Conservation (phyloP, 2,329 filamentous ascomycete species). For the Fusarium duplospermum region DNA sequence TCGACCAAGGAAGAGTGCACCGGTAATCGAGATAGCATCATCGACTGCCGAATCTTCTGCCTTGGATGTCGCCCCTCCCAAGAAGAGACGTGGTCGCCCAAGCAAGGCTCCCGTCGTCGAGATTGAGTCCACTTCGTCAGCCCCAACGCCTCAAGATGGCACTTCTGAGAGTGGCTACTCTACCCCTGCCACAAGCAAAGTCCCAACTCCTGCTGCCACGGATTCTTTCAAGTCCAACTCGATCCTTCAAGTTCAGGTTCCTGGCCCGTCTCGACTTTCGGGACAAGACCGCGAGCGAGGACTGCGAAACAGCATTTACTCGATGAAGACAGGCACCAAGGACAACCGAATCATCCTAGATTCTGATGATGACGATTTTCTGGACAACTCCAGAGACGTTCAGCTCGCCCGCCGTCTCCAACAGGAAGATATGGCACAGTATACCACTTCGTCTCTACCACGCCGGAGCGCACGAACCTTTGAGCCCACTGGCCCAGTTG, state of each 20-base stretch:
- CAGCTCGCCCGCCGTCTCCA: constrained; percentile 51
- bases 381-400: constrained; percentile 43
- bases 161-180: constrained; percentile 50
- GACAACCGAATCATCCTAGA: constrained; percentile 54
- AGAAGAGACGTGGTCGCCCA: constrained; percentile 31
- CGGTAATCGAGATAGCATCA: constrained; percentile 12
- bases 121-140: constrained; percentile 49
- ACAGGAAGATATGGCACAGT: constrained; percentile 46
- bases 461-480: constrained; percentile 30
- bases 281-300: constrained; percentile 45
- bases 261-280: constrained; percentile 27
- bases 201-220: constrained; percentile 49
- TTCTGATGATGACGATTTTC: constrained; percentile 51
- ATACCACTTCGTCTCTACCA: not conserved
- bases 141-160: constrained; percentile 44
- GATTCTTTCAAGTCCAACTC: constrained; percentile 35
- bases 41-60: constrained; percentile 1
- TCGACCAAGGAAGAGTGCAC: constrained; percentile 38
- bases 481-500: constrained; percentile 1
- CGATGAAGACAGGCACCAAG: constrained; percentile 61
- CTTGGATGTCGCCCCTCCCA: constrained; percentile 3
- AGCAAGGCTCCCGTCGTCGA: constrained; percentile 30
- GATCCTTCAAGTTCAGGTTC: constrained; percentile 48
- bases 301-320: constrained; percentile 58
- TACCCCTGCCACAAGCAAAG: constrained; percentile 52